Evolutionary conservation across 179 eudicot genomes (phyloP).

Genomic region (Carnegiea gigantea): DNA sequence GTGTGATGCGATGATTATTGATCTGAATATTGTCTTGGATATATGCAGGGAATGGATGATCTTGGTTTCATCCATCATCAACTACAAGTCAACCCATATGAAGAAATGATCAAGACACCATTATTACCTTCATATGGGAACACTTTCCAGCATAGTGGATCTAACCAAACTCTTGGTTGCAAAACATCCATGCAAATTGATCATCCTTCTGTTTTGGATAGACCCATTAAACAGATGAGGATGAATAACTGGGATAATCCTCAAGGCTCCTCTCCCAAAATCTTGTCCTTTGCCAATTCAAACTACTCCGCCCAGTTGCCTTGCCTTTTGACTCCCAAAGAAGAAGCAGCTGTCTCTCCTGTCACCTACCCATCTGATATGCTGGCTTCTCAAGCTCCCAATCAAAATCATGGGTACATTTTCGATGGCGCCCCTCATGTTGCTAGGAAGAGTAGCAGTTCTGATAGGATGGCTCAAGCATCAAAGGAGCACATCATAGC

Average conservation of each 20-base stretch:
- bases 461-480: slow-evolving; percentile 31
- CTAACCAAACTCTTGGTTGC: slow-evolving; percentile 20
- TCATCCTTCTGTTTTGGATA: slow-evolving; percentile 21
- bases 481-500: slow-evolving; percentile 56
- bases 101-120: slow-evolving; percentile 23
- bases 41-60: slow-evolving; percentile 44
- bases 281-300: slow-evolving; percentile 31
- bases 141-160: slow-evolving; percentile 12
- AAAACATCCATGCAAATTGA: slow-evolving; percentile 25
- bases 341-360: slow-evolving; percentile 27
- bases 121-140: slow-evolving; percentile 19
- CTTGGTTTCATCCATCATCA: slow-evolving; percentile 29
- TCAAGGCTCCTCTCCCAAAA: slow-evolving; percentile 20
- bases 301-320: slow-evolving; percentile 9
- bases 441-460: slow-evolving; percentile 21
- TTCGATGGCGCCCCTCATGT: slow-evolving; percentile 23
- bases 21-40: background rate
- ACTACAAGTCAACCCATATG: slow-evolving; percentile 32
- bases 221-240: slow-evolving; percentile 32
- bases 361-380: slow-evolving; percentile 15
- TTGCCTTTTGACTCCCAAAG: slow-evolving; percentile 32
- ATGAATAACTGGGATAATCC: slow-evolving; percentile 14
- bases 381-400: slow-evolving; percentile 17
- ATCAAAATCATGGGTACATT: slow-evolving; percentile 23
- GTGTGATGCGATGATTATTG: background rate